Percentiles rank a stretch among this genome's conserved stretches.
Evolutionary conservation across 2,329 filamentous ascomycete species (phyloP).

Genomic region (Diaporthe citriasiana): DNA sequence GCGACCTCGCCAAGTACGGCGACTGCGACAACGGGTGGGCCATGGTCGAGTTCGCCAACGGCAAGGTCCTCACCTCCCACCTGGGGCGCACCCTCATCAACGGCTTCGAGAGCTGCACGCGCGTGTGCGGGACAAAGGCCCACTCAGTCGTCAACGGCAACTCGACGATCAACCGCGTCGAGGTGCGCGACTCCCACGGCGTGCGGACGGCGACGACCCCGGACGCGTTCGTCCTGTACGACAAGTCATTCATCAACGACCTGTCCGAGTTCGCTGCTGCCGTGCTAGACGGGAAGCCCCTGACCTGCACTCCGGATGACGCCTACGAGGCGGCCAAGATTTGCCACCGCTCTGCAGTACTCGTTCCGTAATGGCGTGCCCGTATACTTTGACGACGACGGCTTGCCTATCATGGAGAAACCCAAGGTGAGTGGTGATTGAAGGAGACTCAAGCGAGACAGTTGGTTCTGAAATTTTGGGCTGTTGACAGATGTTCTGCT

Average conservation of each 20-base stretch:
- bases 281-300: slow-evolving; percentile 44
- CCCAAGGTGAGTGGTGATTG: not conserved
- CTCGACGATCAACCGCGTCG: slow-evolving; percentile 36
- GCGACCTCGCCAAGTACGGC: slow-evolving; percentile 49
- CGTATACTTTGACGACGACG: slow-evolving; percentile 49
- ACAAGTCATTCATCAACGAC: slow-evolving; percentile 45
- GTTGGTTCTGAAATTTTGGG: not conserved
- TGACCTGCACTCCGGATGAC: slow-evolving; percentile 45
- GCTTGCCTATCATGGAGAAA: slow-evolving; percentile 39
- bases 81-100: slow-evolving; percentile 53
- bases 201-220: slow-evolving; percentile 41
- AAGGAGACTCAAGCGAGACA: not conserved
- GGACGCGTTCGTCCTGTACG: slow-evolving; percentile 45
- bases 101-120: slow-evolving; percentile 53
- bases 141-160: slow-evolving; percentile 47
- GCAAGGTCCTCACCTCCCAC: slow-evolving; percentile 53
- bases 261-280: slow-evolving; percentile 44
- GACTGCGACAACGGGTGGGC: slow-evolving; percentile 53
- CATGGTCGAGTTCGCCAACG: slow-evolving; percentile 54
- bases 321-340: slow-evolving; percentile 47
- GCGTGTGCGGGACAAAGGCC: slow-evolving; percentile 53
- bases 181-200: slow-evolving; percentile 27
- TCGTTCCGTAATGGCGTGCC: slow-evolving; percentile 47
- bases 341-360: slow-evolving; percentile 45
- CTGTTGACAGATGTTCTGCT: too few relatives aligned